These are phyloP conservation scores for Castanea crenata DNA, from an alignment of 306 rosid genomes.

Conservation along the genomic window DNA sequence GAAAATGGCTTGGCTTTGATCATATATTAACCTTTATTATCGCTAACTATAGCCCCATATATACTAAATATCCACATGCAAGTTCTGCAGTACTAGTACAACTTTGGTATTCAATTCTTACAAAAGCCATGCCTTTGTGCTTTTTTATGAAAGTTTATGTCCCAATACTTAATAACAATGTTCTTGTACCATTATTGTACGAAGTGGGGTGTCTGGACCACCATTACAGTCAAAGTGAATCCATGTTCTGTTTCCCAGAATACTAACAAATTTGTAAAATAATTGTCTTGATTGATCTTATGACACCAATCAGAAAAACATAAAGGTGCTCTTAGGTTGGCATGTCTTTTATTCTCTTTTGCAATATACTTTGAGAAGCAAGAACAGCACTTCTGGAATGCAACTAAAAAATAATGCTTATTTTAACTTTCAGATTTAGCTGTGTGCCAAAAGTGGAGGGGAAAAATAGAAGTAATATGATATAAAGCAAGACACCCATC, in stretches of 20 bases:
- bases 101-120: constrained; percentile 2
- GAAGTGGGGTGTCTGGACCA: not conserved
- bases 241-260: not conserved
- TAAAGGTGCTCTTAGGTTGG: not conserved
- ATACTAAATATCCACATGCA: not conserved
- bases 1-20: not conserved
- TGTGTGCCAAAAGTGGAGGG: not conserved
- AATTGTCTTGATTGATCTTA: not conserved
- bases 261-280: not conserved
- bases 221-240: not conserved
- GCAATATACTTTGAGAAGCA: not conserved
- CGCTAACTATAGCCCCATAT: not conserved
- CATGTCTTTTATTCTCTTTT: not conserved
- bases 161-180: not conserved
- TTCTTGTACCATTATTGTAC: not conserved
- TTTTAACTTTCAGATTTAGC: too few species aligned
- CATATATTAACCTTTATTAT: not conserved
- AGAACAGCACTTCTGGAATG: not conserved
- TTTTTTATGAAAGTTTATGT: not conserved
- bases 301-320: not conserved
- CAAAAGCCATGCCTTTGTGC: not conserved
- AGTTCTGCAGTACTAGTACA: not conserved
- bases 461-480: not conserved
- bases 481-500: not conserved
- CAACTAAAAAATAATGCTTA: not conserved